Evolutionary conservation across 306 rosid genomes (phyloP).

Genomic region (Acmispon strigosus): DNA sequence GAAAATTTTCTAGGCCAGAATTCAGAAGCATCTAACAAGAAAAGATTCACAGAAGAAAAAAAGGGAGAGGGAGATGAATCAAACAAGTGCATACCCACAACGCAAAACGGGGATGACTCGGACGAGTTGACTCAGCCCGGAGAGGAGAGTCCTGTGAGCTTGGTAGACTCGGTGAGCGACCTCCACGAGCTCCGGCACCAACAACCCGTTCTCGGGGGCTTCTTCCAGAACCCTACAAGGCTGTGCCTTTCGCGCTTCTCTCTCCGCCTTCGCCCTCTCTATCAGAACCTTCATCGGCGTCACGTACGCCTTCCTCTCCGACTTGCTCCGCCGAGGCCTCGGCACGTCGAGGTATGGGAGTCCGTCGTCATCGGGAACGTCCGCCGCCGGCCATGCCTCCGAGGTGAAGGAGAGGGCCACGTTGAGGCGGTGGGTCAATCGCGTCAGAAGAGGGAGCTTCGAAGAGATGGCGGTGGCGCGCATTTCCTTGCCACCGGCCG

Average conservation of each 20-base stretch:
- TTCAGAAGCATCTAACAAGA: background rate
- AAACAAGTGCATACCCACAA: conserved; percentile 47
- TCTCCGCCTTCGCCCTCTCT: conserved; percentile 58
- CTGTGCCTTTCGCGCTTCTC: conserved; percentile 49
- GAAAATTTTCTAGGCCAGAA: background rate
- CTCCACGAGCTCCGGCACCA: conserved; percentile 64
- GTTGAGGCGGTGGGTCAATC: conserved; percentile 11
- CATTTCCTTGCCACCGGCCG: conserved; percentile 17
- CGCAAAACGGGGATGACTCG: conserved; percentile 48
- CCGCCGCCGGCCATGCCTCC: conserved; percentile 2
- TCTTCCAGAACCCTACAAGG: conserved; percentile 57
- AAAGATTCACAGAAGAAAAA: background rate
- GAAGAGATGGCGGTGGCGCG: conserved; percentile 8
- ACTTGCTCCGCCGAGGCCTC: conserved; percentile 33
- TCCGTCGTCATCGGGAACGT: conserved; percentile 11
- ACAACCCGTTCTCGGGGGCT: conserved; percentile 65
- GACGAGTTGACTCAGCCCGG: conserved; percentile 43
- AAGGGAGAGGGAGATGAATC: background rate
- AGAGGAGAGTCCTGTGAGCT: conserved; percentile 44
- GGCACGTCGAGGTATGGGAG: conserved; percentile 53
- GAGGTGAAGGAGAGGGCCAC: conserved; percentile 21
- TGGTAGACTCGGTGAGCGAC: conserved; percentile 59
- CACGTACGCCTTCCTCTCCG: conserved; percentile 65
- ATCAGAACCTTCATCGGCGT: conserved; percentile 79
- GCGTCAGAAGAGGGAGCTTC: conserved; percentile 20